phyloP scores from a whole-genome alignment of 106 monocot genomes.

The Dendrobium catenatum region DNA sequence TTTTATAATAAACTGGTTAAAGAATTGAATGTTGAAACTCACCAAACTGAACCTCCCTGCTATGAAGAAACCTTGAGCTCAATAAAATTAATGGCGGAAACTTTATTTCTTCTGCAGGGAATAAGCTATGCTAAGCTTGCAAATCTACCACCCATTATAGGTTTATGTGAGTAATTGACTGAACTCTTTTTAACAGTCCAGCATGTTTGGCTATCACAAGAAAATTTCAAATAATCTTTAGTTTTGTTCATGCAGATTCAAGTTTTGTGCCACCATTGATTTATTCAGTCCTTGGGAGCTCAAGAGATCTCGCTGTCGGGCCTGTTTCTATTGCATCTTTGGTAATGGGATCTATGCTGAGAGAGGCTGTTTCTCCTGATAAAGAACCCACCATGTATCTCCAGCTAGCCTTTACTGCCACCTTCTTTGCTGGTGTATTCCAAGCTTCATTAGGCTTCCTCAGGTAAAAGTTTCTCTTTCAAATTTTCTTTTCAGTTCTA shows the following conservation, averaged over 20 bases:
- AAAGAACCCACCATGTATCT: constrained; percentile 53
- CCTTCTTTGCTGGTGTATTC: constrained; percentile 86
- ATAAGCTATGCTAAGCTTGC: constrained; percentile 96
- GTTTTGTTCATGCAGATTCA: constrained; percentile 41
- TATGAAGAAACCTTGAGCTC: too few relatives aligned
- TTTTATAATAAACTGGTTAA: too few relatives aligned
- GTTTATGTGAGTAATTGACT: constrained; percentile 56
- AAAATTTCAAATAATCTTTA: not conserved
- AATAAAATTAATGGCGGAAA: not conserved
- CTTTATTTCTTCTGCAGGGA: constrained; percentile 40
- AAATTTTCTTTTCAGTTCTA: not conserved
- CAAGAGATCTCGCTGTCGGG: constrained; percentile 76
- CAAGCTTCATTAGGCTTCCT: constrained; percentile 74
- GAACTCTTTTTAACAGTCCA: not conserved
- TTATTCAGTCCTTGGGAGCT: constrained; percentile 83
- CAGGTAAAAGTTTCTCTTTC: constrained; percentile 28
- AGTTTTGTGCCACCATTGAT: constrained; percentile 93
- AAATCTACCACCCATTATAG: constrained; percentile 77
- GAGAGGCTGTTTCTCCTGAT: constrained; percentile 57
- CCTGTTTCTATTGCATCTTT: constrained; percentile 82
- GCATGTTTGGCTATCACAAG: not conserved
- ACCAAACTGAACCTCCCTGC: too few relatives aligned
- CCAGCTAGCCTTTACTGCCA: constrained; percentile 79
- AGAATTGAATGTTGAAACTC: too few relatives aligned
- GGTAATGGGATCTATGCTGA: constrained; percentile 82